These are phyloP conservation scores for Metarhizium album DNA, from an alignment of 2,329 filamentous ascomycete genomes.

Conservation along the genomic window DNA sequence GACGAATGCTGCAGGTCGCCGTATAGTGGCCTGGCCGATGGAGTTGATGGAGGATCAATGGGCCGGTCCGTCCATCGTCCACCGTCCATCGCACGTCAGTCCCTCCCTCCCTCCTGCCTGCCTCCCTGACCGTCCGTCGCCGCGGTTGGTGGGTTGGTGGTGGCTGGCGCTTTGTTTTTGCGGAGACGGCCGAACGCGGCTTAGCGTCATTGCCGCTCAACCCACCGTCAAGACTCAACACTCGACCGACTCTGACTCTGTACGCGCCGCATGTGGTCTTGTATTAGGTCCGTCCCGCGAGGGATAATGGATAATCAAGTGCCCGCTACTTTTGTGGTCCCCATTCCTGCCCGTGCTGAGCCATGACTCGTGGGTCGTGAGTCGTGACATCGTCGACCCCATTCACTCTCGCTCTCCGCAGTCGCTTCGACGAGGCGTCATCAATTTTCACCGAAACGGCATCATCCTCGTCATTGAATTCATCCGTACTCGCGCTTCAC, in stretches of 20 bases:
- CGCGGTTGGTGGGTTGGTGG: neutral
- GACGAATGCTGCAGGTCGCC: neutral
- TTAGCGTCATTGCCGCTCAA: neutral
- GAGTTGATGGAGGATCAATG: neutral
- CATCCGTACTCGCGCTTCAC: too few relatives aligned
- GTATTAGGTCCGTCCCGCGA: too few relatives aligned
- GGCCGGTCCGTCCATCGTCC: too few relatives aligned
- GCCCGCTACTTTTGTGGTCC: neutral
- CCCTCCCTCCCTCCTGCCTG: too few relatives aligned
- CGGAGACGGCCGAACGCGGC: neutral
- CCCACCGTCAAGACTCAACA: neutral
- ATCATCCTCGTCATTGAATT: neutral
- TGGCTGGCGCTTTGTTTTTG: neutral
- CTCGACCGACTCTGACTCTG: too few relatives aligned
- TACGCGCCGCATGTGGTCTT: too few relatives aligned
- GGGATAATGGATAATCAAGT: too few relatives aligned
- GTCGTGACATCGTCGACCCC: too few relatives aligned
- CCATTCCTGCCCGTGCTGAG: neutral
- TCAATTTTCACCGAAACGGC: neutral
- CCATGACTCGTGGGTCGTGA: too few relatives aligned
- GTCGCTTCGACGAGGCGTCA: neutral
- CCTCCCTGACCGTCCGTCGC: too few relatives aligned
- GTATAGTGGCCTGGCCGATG: neutral
- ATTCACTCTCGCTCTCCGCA: too few relatives aligned
- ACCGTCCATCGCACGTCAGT: too few relatives aligned